Evolutionary conservation across 1,284 basidiomycete species (phyloP).

Genomic region (Microbotryum scabiosae): DNA sequence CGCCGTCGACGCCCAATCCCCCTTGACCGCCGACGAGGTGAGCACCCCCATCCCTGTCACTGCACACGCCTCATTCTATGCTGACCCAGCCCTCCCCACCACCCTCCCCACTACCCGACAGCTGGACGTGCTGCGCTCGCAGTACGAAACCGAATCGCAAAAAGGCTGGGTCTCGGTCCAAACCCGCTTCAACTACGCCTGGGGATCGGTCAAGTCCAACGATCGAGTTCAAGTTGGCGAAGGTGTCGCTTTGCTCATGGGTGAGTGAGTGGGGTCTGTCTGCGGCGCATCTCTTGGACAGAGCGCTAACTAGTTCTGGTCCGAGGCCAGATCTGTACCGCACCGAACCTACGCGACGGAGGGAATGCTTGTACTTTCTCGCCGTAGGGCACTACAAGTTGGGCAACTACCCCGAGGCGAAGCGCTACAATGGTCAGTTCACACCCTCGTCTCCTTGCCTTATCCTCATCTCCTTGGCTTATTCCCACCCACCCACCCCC

Average conservation of each 20-base stretch:
- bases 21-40: slow-evolving; percentile 16
- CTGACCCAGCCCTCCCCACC: no score
- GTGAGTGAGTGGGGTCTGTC: no score
- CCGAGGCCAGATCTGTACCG: slow-evolving; percentile 98
- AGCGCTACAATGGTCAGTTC: slow-evolving; percentile 77
- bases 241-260: slow-evolving; percentile 85
- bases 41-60: no score
- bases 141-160: slow-evolving; percentile 15
- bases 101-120: no score
- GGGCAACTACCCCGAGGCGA: slow-evolving; percentile 87
- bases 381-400: slow-evolving; percentile 96
- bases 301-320: no score
- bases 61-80: no score
- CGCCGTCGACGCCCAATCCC: slow-evolving; percentile 28
- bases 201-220: slow-evolving; percentile 84
- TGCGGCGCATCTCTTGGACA: no score
- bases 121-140: slow-evolving; percentile 18
- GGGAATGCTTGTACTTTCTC: slow-evolving; percentile 96
- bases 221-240: slow-evolving; percentile 73
- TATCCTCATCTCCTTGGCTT: no score
- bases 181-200: slow-evolving; percentile 94
- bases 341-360: slow-evolving; percentile 70
- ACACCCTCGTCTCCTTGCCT: neutral
- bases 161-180: slow-evolving; percentile 82
- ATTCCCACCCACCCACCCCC: neutral